Percentiles rank a stretch among this genome's conserved stretches.
Evolutionary conservation across 1,284 basidiomycete species (phyloP).

Genomic region (Boletus albobrunnescens): DNA sequence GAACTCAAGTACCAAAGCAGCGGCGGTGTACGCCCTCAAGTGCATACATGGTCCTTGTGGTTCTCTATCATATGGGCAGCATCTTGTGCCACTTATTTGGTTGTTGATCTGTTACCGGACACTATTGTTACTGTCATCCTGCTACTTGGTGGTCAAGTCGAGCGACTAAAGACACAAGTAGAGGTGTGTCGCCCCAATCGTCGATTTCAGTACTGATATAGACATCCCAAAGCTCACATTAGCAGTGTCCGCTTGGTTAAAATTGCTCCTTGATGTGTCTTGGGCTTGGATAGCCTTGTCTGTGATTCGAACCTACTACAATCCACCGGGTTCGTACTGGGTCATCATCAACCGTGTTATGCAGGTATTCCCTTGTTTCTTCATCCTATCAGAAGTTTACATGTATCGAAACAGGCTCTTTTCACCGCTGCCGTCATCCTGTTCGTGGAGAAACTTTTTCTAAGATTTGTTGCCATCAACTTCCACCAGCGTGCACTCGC

Average conservation of each 20-base stretch:
- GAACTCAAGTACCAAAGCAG: slow-evolving; percentile 51
- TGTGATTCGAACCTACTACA: slow-evolving; percentile 50
- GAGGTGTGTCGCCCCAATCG: slow-evolving; percentile 43
- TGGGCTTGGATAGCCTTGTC: slow-evolving; percentile 73
- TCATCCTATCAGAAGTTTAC: background rate
- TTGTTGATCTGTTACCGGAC: slow-evolving; percentile 61
- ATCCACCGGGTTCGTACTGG: slow-evolving; percentile 67
- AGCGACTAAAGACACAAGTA: slow-evolving; percentile 58
- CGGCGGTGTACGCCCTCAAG: slow-evolving; percentile 48
- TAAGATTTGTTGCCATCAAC: slow-evolving; percentile 73
- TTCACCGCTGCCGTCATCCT: slow-evolving; percentile 62
- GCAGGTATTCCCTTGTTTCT: slow-evolving; percentile 43
- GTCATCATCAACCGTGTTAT: slow-evolving; percentile 62
- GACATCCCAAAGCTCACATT: slow-evolving; percentile 51
- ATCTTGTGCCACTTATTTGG: slow-evolving; percentile 54
- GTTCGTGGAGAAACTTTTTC: slow-evolving; percentile 65
- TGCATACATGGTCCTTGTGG: slow-evolving; percentile 72
- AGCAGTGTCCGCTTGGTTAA: slow-evolving; percentile 68
- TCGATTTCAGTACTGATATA: background rate
- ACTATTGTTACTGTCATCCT: slow-evolving; percentile 52
- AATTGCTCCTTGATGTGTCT: slow-evolving; percentile 57
- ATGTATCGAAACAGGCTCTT: slow-evolving; percentile 44
- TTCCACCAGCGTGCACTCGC: slow-evolving; percentile 73
- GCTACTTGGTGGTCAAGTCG: slow-evolving; percentile 57
- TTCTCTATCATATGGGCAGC: slow-evolving; percentile 66